phyloP scores from a whole-genome alignment of 1,139 yeast species.

The Kluyveromyces sp. region DNA sequence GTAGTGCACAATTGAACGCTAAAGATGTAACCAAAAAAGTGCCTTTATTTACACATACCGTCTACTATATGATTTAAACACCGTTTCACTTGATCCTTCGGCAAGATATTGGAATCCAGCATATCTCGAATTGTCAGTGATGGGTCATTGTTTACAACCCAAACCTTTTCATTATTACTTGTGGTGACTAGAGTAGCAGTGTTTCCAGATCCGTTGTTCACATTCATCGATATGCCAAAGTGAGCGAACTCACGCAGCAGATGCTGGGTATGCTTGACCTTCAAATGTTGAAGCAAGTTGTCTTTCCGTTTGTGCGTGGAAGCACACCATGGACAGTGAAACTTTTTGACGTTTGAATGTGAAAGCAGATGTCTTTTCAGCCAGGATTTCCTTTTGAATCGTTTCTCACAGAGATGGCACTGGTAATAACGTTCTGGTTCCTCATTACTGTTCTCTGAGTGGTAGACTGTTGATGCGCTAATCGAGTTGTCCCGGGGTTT shows the following conservation, averaged over 20 bases:
- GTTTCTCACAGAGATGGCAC: conserved; percentile 70
- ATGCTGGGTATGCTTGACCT: conserved; percentile 26
- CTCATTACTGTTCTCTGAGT: not conserved
- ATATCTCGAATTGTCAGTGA: conserved; percentile 8
- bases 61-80: conserved; percentile 3
- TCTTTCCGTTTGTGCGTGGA: conserved; percentile 72
- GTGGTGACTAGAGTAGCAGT: conserved; percentile 4
- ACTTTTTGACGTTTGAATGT: conserved; percentile 85
- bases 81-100: conserved; percentile 5
- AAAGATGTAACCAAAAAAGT: not conserved
- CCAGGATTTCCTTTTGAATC: conserved; percentile 87
- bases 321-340: conserved; percentile 67
- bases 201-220: conserved; percentile 7
- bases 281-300: conserved; percentile 35
- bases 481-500: not conserved
- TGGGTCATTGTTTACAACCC: conserved; percentile 5
- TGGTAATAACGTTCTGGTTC: conserved; percentile 41
- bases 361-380: conserved; percentile 83
- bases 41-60: conserved; percentile 2
- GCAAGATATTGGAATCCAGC: conserved; percentile 2
- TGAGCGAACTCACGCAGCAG: conserved; percentile 17
- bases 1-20: not conserved
- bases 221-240: conserved; percentile 4
- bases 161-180: not conserved
- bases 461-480: not conserved